Base-by-base conservation (phyloP, 345 rosid genomes). In the Noccaea bulbosa region DNA sequence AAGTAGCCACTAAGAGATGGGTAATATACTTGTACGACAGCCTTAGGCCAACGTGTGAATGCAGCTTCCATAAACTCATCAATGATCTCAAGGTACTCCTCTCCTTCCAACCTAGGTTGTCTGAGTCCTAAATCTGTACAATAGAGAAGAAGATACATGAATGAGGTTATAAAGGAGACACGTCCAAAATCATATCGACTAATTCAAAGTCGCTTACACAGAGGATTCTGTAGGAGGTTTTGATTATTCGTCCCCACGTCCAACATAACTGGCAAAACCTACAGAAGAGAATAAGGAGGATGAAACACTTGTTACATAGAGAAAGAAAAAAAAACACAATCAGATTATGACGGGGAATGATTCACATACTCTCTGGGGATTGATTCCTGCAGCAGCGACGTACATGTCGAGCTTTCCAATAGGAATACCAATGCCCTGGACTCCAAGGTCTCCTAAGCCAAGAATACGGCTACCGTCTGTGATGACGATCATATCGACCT, bases 21-120 rank as follows among this genome's bases (percentile, higher is more conserved):
- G 67, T 63, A 71, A 71, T 6, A 69, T 48, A 89, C 99, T 88
- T 91, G 99, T n/a, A 94, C 83, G 65, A 94, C 83, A 50, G 99
- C 95, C 83, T 94, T 94, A 27, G 99, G 99, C 99, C 99, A 94
- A 50, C 99, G 95, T 22, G 84, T 79, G 67, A 69, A 79, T 74
- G 83, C 90, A 72, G 99, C 97, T 94, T 94, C 96, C 92, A 94
- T 86, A 75, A 94, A 91, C 78, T 94, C 99, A 82, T 91, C 99
- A 72, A 94, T 79, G 74, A 87, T 86, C 66, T 82, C 81, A 61
- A 94, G 81, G 57, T 94, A 94, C 71, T 89, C 97, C 39, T 91
- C 97, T 58, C 97, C 99, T 81, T 94, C 99, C 77, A 91, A 70
- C 83, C 99, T 82, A 73, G 93, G 96, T 65, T 81, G 93, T 75